Base-by-base conservation (phyloP, 192 early-diverging fungal genomes). In the Backusella psychrophila region DNA sequence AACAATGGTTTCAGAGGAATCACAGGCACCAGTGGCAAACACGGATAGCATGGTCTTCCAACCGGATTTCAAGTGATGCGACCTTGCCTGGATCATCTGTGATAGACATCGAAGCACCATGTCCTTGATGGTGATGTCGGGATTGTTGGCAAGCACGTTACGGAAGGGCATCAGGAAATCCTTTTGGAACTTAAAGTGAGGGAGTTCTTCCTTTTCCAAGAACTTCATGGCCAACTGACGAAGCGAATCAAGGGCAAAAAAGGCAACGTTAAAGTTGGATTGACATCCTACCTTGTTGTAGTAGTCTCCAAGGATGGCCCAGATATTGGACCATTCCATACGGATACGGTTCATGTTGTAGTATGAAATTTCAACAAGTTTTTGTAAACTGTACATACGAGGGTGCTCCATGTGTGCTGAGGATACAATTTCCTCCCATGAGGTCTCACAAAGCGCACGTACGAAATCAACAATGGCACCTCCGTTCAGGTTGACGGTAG, bases 341-440 rank as follows among this genome's bases (percentile, higher is more conserved):
- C 97, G 89, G 79, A 98, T 98, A 74, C 97, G 93, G 44, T 87
- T 88, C 95, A 98, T 97, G 82, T 98, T 98, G 86, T 98, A 98
- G 84, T 98, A 95, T 1, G 95, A 91, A 68, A 98, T 96, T 78
- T 98, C 97, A 1, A 98, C 97, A 69, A 98, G 88, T 77, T 97
- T 97, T 78, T 96, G 96, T 74, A 98, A 84, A 76, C 94, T 92
- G 83, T 94, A 98, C 90, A 96, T 92, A 23, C 96, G 83, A 65
- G 95, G 93, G 7, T 88, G 86, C n/a, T 86, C 78, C 31, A 87
- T 44, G 46, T 78, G 75, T 6, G 87, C 78, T 11, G 89, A 89
- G 6, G 89, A 91, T 36, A 91, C 87, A 36, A 97, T 94, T 80
- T 98, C 97, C 75, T 95, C 92, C 91, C 94, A 93, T 6, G 93